Conservation (phyloP, 164 flowering plant species). For the Liriodendron chinense region DNA sequence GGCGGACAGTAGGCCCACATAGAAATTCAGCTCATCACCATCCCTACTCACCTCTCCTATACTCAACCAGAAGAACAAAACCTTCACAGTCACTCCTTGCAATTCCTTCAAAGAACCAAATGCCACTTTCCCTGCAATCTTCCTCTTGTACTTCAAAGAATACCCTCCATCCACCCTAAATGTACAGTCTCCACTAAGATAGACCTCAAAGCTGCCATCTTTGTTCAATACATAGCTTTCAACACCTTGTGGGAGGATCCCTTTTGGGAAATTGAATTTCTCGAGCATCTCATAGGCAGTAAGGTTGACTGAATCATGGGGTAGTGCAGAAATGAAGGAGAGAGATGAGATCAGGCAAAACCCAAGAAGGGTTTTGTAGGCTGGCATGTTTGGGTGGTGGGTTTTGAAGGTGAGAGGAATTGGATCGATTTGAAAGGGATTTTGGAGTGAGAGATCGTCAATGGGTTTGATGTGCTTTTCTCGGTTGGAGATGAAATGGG, state of each 20-base stretch:
- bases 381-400: slow-evolving; percentile 19
- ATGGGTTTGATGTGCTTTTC: background rate
- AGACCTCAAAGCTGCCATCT: slow-evolving; percentile 28
- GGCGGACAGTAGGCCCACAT: slow-evolving; percentile 24
- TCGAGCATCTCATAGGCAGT: slow-evolving; percentile 30
- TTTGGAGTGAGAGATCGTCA: background rate
- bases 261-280: slow-evolving; percentile 31
- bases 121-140: slow-evolving; percentile 20
- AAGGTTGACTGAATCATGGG: background rate
- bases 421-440: background rate
- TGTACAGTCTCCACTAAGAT: slow-evolving; percentile 19
- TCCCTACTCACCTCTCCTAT: slow-evolving; percentile 21
- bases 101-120: slow-evolving; percentile 27
- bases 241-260: slow-evolving; percentile 31
- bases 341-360: slow-evolving; percentile 13
- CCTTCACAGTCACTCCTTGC: slow-evolving; percentile 31
- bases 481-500: too few species aligned
- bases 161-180: slow-evolving; percentile 27
- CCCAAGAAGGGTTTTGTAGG: slow-evolving; percentile 19
- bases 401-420: background rate
- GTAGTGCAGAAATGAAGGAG: slow-evolving; percentile 11
- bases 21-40: slow-evolving; percentile 17
- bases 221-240: slow-evolving; percentile 22
- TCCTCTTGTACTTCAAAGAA: slow-evolving; percentile 21
- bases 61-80: slow-evolving; percentile 25